Evolutionary conservation across 2,329 filamentous ascomycete species (phyloP), one percentile per base, ranked within the genome.

Genomic region (Penicillium sp.): DNA sequence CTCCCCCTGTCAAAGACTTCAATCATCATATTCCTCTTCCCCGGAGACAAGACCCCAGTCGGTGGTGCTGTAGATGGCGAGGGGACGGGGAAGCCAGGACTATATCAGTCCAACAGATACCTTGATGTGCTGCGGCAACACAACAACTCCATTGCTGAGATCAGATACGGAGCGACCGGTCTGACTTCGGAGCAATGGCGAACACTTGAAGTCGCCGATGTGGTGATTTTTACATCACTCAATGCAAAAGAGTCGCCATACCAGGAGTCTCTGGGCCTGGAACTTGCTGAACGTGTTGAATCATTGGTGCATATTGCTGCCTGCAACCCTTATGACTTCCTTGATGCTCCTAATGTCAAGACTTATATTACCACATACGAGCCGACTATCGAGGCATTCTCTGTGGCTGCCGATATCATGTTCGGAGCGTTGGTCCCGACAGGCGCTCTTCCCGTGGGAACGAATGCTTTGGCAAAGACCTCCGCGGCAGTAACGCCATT

Each of bases 321-420:
- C 5, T 77, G 75, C 56, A 76, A 72, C 60, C 77, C 78, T 2
- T 80, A 79, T 54, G 78, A 80, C 58, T 78, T 80, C 27, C 63
- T 80, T 5, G 69, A 76, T 23, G 71, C 71, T 10, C 56, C 58
- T 1, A 63, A 62, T 8, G 68, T 78, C 31, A 69, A 70, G 51
- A 79, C 77, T 19, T 79, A 79, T 50, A 70, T 80, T 35, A 64
- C 75, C 6, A 79, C 75, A 6, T 79, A 80, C 51, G 78, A 80
- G 50, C 77, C 77, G 15, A 80, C 75, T 0, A 50, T 71, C 13
- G 75, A 77, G 46, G 77, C 77, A 4, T 80, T 79, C 55, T 62
- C 67, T 21, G 71, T 75, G 10, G 77, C 76, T 7, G 65, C 71
- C 4, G 66, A 73, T 47, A 65, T 77, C 6, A 73, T 80, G 19